Evolutionary conservation across 441 rosid genomes (phyloP).

Genomic region (Pelargonium exstipulatum): DNA sequence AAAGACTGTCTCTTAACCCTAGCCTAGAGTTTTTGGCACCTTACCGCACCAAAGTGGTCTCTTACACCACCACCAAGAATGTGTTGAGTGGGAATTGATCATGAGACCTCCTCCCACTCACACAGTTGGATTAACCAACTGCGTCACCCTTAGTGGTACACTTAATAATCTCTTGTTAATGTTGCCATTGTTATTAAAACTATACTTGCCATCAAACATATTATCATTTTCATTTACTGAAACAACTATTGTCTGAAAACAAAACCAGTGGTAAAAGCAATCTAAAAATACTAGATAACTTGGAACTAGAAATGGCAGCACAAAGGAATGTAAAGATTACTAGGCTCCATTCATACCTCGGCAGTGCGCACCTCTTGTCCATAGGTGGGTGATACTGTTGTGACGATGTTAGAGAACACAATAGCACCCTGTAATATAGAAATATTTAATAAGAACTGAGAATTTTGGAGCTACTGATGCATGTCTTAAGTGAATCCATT

Average conservation of each 20-base stretch:
- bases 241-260: not conserved
- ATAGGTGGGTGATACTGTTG: conserved; percentile 95
- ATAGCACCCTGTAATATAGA: conserved; percentile 66
- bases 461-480: not conserved
- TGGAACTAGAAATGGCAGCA: not conserved
- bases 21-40: too few relatives aligned
- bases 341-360: conserved; percentile 50
- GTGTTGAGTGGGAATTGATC: too few relatives aligned
- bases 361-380: conserved; percentile 88
- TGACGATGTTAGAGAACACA: conserved; percentile 90
- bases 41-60: too few relatives aligned
- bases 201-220: not conserved
- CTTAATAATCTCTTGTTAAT: not conserved
- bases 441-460: conserved; percentile 14
- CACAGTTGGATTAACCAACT: too few relatives aligned
- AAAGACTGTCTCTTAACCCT: too few relatives aligned
- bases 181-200: not conserved
- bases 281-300: not conserved
- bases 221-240: not conserved
- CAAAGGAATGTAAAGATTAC: not conserved
- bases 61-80: too few relatives aligned
- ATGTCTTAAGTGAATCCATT: not conserved
- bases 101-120: too few relatives aligned
- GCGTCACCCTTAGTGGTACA: too few relatives aligned
- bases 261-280: not conserved